Evolutionary conservation across 2,329 filamentous ascomycete species (phyloP).

Genomic region (Diaporthe sp.): DNA sequence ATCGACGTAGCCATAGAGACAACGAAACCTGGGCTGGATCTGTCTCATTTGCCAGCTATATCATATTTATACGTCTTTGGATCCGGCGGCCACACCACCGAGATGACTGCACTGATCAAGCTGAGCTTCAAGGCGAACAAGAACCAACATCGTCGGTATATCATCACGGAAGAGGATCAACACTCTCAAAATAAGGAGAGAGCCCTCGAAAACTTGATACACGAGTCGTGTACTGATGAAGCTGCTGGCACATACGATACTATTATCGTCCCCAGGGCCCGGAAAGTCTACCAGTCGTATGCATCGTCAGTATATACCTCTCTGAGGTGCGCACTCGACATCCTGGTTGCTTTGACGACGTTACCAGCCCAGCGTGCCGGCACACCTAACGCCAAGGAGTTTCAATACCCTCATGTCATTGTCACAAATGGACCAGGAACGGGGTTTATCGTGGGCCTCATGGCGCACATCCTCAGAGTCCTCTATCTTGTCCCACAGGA

Average conservation of each 20-base stretch:
- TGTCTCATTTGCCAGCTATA: conserved; percentile 46
- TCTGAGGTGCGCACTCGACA: conserved; percentile 73
- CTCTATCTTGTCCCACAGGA: conserved; percentile 59
- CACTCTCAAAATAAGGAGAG: conserved; percentile 75
- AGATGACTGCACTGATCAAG: conserved; percentile 89
- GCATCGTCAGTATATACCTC: conserved; percentile 79
- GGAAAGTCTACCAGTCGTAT: conserved; percentile 85
- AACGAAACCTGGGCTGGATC: conserved; percentile 38
- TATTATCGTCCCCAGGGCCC: conserved; percentile 80
- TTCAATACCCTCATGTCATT: conserved; percentile 78
- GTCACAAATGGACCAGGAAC: conserved; percentile 92
- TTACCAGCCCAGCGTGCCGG: conserved; percentile 43
- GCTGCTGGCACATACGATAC: conserved; percentile 70
- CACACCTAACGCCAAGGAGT: conserved; percentile 39
- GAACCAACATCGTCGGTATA: conserved; percentile 80
- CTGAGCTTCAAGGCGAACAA: conserved; percentile 65
- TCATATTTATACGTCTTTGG: conserved; percentile 88
- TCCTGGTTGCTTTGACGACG: conserved; percentile 67
- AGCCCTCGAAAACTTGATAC: conserved; percentile 71
- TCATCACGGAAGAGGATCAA: conserved; percentile 82
- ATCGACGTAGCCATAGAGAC: conserved; percentile 35
- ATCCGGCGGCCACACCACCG: conserved; percentile 93
- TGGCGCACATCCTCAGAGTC: conserved; percentile 63
- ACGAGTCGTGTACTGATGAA: conserved; percentile 51
- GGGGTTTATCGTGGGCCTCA: conserved; percentile 78